Conservation (phyloP, 2,329 filamentous ascomycete genomes). For the Pseudogymnoascus sp. region DNA sequence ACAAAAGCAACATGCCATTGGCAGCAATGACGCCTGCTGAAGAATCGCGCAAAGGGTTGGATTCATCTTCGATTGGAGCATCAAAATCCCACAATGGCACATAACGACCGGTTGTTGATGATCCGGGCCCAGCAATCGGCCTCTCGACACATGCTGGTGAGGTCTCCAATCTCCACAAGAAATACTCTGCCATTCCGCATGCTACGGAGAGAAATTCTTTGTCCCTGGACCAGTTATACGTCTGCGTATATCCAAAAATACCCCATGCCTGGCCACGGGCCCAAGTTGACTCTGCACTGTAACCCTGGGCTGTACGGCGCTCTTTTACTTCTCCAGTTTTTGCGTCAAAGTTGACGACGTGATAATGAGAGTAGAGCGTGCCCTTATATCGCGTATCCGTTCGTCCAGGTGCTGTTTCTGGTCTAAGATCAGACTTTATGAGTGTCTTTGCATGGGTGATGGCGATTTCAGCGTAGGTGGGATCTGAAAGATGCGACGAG, state of each 20-base stretch:
- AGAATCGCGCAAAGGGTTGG: slow-evolving; percentile 24
- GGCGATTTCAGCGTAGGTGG: slow-evolving; percentile 24
- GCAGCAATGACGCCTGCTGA: slow-evolving; percentile 33
- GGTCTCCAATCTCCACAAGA: slow-evolving; percentile 32
- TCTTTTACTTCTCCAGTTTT: slow-evolving; percentile 35
- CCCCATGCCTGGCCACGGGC: slow-evolving; percentile 16
- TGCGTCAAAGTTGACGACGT: slow-evolving; percentile 41
- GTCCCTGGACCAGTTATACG: slow-evolving; percentile 40
- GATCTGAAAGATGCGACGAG: not conserved
- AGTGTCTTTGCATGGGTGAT: slow-evolving; percentile 32
- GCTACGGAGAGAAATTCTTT: slow-evolving; percentile 35
- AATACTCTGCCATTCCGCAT: slow-evolving; percentile 38
- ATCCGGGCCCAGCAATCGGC: not conserved
- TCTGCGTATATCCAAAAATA: slow-evolving; percentile 30
- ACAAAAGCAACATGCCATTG: slow-evolving; percentile 33
- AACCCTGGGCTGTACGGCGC: slow-evolving; percentile 39
- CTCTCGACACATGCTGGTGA: slow-evolving; percentile 25
- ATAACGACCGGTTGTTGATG: slow-evolving; percentile 13
- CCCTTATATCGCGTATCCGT: slow-evolving; percentile 16
- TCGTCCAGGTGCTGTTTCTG: slow-evolving; percentile 19
- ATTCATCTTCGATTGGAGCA: slow-evolving; percentile 31
- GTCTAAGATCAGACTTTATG: slow-evolving; percentile 28
- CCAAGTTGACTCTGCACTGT: slow-evolving; percentile 39
- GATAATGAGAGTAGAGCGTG: slow-evolving; percentile 30
- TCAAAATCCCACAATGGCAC: slow-evolving; percentile 40